Percentiles rank a stretch among this genome's conserved stretches.
phyloP scores from a whole-genome alignment of 306 rosid genomes.

The Neltuma alba region DNA sequence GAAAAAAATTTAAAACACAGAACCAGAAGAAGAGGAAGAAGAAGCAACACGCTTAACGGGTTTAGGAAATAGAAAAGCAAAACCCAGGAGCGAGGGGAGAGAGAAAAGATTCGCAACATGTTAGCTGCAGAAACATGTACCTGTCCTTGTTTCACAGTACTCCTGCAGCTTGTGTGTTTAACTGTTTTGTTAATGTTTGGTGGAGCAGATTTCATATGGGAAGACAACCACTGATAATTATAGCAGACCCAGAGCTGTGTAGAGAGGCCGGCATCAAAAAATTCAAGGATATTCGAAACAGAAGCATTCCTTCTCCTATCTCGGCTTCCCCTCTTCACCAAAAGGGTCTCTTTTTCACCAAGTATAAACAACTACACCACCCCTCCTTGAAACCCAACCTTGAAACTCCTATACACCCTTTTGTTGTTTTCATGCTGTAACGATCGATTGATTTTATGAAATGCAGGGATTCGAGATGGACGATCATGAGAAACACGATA shows the following conservation, averaged over 20 bases:
- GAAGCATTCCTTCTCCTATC: conserved; percentile 94
- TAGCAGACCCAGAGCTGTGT: conserved; percentile 89
- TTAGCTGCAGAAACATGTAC: background rate
- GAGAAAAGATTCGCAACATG: background rate
- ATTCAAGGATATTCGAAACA: conserved; percentile 73
- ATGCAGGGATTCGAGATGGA: conserved; percentile 89
- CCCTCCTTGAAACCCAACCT: background rate
- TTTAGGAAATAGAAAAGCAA: too few species aligned
- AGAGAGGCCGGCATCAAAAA: conserved; percentile 83
- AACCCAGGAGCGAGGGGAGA: too few species aligned
- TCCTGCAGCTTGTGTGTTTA: background rate
- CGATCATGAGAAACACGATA: conserved; percentile 80
- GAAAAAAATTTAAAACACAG: background rate
- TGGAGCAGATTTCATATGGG: conserved; percentile 90
- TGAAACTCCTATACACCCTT: background rate
- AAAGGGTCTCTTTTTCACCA: conserved; percentile 90
- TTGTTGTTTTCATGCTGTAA: background rate
- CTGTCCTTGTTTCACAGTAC: background rate
- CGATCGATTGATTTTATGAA: background rate
- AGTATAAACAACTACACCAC: conserved; percentile 38
- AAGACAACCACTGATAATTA: conserved; percentile 81
- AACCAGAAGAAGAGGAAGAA: background rate
- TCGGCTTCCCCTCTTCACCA: conserved; percentile 90
- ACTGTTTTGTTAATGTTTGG: background rate
- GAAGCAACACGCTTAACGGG: too few species aligned